phyloP scores from a whole-genome alignment of 2,329 filamentous ascomycete genomes.

The Cladosporium sp. region DNA sequence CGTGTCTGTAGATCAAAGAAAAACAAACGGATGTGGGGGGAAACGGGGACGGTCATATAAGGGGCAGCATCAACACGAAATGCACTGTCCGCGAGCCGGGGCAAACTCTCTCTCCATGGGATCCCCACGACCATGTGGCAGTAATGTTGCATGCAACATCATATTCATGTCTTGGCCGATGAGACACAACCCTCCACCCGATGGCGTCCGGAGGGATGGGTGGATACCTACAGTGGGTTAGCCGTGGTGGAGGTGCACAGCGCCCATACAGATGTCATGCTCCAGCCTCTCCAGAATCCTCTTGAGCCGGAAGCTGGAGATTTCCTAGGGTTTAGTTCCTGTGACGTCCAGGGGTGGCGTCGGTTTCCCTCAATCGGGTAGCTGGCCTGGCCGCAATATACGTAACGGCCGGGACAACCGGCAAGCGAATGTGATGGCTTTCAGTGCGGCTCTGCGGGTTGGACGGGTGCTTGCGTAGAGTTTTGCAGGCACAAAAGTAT shows the following conservation, averaged over 20 bases:
- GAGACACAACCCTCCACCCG: neutral
- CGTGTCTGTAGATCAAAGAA: conserved; percentile 1
- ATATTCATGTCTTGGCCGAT: conserved; percentile 12
- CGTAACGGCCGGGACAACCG: neutral
- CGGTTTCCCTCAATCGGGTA: conserved; percentile 11
- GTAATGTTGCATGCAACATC: conserved; percentile 8
- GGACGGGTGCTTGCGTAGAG: neutral
- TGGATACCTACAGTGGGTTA: neutral
- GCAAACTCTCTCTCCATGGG: conserved; percentile 5
- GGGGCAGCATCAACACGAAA: conserved; percentile 1
- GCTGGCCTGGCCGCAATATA: neutral
- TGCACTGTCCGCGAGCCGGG: conserved; percentile 1
- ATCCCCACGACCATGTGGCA: conserved; percentile 12
- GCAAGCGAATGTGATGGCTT: neutral
- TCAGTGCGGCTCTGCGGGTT: neutral
- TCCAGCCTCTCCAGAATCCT: conserved; percentile 4
- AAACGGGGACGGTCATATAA: conserved; percentile 10
- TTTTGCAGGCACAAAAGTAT: neutral
- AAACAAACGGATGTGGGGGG: neutral
- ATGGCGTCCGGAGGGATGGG: conserved; percentile 1
- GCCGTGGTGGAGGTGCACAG: conserved; percentile 1
- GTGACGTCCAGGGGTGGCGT: conserved; percentile 2
- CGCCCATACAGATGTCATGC: conserved; percentile 10
- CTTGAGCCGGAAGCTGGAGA: conserved; percentile 6
- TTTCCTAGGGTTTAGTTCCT: neutral